phyloP scores from a whole-genome alignment of 2,329 filamentous ascomycete species.

The Metarhizium humberi region DNA sequence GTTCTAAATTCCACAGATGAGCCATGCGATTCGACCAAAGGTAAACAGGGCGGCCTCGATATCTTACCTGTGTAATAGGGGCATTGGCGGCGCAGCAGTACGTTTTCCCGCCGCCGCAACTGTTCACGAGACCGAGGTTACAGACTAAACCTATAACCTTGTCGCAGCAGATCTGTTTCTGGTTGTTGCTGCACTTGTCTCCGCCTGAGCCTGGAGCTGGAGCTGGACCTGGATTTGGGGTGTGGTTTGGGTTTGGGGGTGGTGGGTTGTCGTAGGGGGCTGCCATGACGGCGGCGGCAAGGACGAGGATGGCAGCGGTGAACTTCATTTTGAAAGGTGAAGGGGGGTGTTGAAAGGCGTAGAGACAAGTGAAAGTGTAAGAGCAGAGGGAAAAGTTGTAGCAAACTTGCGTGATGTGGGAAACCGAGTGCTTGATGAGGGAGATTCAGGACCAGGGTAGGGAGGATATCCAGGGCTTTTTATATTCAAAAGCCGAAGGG shows the following conservation, averaged over 20 bases:
- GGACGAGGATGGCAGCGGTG: conserved; percentile 1
- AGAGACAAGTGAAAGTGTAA: too few relatives aligned
- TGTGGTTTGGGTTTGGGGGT: too few relatives aligned
- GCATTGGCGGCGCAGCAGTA: conserved; percentile 5
- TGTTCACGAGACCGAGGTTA: neutral
- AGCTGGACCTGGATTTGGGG: neutral
- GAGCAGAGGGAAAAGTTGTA: too few relatives aligned
- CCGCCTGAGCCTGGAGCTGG: too few relatives aligned
- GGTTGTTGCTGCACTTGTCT: neutral
- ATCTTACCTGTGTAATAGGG: neutral
- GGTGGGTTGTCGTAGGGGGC: neutral
- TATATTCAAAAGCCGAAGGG: neutral
- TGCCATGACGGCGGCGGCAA: conserved; percentile 2
- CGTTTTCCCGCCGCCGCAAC: neutral
- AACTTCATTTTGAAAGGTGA: conserved; percentile 3
- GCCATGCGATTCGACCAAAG: neutral
- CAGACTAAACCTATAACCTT: neutral
- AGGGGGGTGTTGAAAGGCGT: neutral
- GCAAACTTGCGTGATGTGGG: too few relatives aligned
- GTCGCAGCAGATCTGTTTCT: conserved; percentile 2
- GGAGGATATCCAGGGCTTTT: neutral
- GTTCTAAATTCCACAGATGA: neutral
- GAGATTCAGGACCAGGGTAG: neutral
- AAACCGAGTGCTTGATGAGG: neutral
- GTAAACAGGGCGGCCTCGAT: too few relatives aligned